Evolutionary conservation across 192 early-diverging fungal species (phyloP), one percentile per base, ranked within the genome.

Genomic region (Coemansia sp.): DNA sequence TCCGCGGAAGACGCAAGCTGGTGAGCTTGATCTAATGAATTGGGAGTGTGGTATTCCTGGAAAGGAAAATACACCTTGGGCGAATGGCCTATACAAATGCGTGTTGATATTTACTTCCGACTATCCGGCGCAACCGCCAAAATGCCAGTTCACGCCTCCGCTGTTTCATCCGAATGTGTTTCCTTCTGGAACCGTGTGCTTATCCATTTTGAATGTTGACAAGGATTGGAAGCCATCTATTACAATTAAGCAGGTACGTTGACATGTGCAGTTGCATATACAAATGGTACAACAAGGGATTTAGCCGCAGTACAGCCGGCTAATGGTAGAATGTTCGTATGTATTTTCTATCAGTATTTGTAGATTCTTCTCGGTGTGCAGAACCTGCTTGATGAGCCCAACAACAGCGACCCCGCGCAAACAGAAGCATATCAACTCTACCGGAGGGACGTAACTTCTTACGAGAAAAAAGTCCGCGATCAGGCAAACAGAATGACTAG

Each of bases 81-180:
- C 93, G 57, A 81, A 85, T 32, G 97, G 92, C 4, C 80, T 94
- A 3, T 97, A 90, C 85, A 96, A 92, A 56, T 78, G 95, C 22
- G 65, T 82, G 21, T 78, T 99, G 60, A 63, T 74, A 23, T 97
- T 98, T 58, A 93, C 93, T 28, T 90, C 93, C 52, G 92, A 94
- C 56, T 95, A 94, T 64, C 92, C 93, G 5, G 87, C 85, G 62
- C 91, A 89, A 65, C 93, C 93, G 52, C 93, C 93, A 51, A 93
- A 93, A 72, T 90, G 91, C 68, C 87, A 90, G 76, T 93, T 92
- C 56, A 84, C 73, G 10, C 89, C 87, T 18, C 85, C 89, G 38
- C 83, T 92, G n/a, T 93, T 93, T 77, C 91, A 93, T 69, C 95
- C 95, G 3, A 99, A 99, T 67, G 88, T 98, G 22, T 98, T 96